Evolutionary conservation across 2,329 filamentous ascomycete species (phyloP).

Genomic region (Aspergillus caelatus): DNA sequence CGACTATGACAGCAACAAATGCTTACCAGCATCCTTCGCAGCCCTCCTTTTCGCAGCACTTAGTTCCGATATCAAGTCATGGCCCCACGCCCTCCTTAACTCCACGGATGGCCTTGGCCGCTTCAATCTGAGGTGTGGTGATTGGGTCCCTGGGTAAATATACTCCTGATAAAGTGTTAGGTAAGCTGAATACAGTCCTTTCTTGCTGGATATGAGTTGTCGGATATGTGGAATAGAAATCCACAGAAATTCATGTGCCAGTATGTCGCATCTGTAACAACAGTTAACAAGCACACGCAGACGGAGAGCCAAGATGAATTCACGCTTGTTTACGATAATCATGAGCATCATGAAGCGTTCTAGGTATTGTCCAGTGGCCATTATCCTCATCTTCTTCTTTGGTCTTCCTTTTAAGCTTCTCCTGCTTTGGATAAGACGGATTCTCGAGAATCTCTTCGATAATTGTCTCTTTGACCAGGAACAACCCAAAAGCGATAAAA

Average conservation of each 20-base stretch:
- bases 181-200: conserved; percentile 34
- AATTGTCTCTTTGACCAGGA: conserved; percentile 33
- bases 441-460: conserved; percentile 46
- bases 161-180: conserved; percentile 28
- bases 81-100: background rate
- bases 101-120: conserved; percentile 12
- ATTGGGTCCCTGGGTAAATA: conserved; percentile 8
- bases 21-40: conserved; percentile 24
- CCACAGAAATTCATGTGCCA: conserved; percentile 39
- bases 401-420: conserved; percentile 41
- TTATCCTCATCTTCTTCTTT: conserved; percentile 29
- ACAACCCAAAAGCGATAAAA: background rate
- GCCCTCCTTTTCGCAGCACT: conserved; percentile 28
- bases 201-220: conserved; percentile 31
- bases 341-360: conserved; percentile 25
- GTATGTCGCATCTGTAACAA: conserved; percentile 26
- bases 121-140: conserved; percentile 25
- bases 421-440: conserved; percentile 47
- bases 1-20: background rate
- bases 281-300: background rate
- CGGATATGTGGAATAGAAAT: conserved; percentile 43
- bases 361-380: conserved; percentile 30
- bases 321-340: conserved; percentile 26
- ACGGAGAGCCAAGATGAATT: conserved; percentile 6
- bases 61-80: conserved; percentile 21